Conservation (phyloP, 768 basidiomycete species). For the Aureoboletus auriporus region DNA sequence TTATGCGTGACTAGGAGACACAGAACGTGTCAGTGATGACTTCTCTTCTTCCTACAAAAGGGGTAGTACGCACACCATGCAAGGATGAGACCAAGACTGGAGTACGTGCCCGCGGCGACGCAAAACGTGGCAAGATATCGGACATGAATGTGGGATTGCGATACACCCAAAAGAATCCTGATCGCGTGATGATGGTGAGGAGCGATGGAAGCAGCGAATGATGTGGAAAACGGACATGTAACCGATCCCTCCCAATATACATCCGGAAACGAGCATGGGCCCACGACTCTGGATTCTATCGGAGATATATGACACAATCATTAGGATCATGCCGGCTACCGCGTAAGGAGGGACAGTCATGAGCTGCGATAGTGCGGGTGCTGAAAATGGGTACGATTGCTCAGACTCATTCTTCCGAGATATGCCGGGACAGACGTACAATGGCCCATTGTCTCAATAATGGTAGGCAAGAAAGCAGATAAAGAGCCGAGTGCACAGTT, state of each 20-base stretch:
- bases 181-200: background rate
- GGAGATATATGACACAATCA: conserved; percentile 36
- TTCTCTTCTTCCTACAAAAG: background rate
- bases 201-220: background rate
- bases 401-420: background rate
- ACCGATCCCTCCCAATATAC: conserved; percentile 35
- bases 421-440: conserved; percentile 27
- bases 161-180: conserved; percentile 33
- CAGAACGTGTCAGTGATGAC: background rate
- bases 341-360: conserved; percentile 55
- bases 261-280: conserved; percentile 26
- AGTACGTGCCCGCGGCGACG: conserved; percentile 43
- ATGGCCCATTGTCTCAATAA: conserved; percentile 48
- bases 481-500: conserved; percentile 47
- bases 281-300: conserved; percentile 45
- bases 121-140: conserved; percentile 46
- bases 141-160: conserved; percentile 28
- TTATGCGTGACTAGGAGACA: conserved; percentile 35
- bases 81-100: conserved; percentile 40
- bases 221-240: conserved; percentile 33
- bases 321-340: conserved; percentile 35
- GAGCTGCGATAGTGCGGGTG: conserved; percentile 42
- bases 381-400: conserved; percentile 21
- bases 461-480: conserved; percentile 52
- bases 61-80: conserved; percentile 42